Conservation (phyloP, 768 basidiomycete species). For the Rhodotorula taiwanensis region DNA sequence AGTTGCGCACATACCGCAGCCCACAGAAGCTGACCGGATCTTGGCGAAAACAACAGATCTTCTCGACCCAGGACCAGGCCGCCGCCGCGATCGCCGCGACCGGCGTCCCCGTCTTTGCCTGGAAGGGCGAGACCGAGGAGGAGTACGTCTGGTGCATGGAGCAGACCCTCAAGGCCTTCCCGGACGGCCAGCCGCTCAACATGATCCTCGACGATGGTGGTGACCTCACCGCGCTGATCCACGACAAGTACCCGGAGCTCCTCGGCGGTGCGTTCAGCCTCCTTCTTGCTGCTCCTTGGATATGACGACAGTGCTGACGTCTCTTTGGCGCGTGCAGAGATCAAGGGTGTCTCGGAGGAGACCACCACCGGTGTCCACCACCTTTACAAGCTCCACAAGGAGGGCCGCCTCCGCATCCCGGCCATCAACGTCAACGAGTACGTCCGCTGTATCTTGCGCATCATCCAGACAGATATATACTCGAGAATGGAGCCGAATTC, state of each 20-base stretch:
- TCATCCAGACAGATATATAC: too few species aligned
- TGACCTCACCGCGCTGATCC: slow-evolving; percentile 87
- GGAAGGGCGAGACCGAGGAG: slow-evolving; percentile 99
- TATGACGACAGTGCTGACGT: background rate
- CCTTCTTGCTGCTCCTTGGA: background rate
- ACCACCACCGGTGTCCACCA: slow-evolving; percentile 99
- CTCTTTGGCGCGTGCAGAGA: slow-evolving; percentile 50
- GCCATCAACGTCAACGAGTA: slow-evolving; percentile 90
- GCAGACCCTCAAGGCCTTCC: slow-evolving; percentile 84
- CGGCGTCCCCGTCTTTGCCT: slow-evolving; percentile 95
- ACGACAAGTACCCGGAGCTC: slow-evolving; percentile 91
- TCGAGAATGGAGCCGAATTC: too few species aligned
- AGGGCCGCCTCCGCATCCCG: slow-evolving; percentile 90
- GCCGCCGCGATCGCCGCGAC: slow-evolving; percentile 89
- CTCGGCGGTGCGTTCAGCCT: slow-evolving; percentile 54
- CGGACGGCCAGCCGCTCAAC: slow-evolving; percentile 75
- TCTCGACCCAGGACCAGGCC: slow-evolving; percentile 99
- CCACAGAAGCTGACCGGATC: slow-evolving; percentile 7
- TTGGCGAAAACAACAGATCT: slow-evolving; percentile 60
- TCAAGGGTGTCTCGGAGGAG: slow-evolving; percentile 94
- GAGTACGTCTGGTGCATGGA: slow-evolving; percentile 88
- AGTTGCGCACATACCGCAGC: background rate
- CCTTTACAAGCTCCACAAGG: slow-evolving; percentile 94
- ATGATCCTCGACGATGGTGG: slow-evolving; percentile 99
- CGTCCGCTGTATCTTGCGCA: background rate